A percentile compares a stretch with the other conserved stretches of the same genome.
phyloP scores from a whole-genome alignment of 2,329 filamentous ascomycete species.

The Diplocarpon mali region DNA sequence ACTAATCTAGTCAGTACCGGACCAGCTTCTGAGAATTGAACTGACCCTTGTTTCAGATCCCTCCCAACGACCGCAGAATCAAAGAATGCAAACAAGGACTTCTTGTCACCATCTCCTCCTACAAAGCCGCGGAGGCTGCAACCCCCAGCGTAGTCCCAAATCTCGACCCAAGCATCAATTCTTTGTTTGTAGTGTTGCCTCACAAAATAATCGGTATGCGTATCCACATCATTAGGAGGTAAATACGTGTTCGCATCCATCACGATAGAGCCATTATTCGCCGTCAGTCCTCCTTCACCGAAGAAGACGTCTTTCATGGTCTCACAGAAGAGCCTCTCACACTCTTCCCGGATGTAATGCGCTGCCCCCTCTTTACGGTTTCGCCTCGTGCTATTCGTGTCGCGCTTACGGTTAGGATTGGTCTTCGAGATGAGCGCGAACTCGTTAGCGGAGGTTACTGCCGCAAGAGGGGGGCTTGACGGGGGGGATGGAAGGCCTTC shows the following conservation, averaged over 20 bases:
- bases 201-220: constrained; percentile 20
- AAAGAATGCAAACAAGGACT: constrained; percentile 80
- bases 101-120: constrained; percentile 56
- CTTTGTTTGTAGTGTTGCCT: constrained; percentile 15
- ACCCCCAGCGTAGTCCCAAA: constrained; percentile 66
- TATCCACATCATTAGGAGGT: constrained; percentile 24
- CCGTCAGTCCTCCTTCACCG: constrained; percentile 80
- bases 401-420: constrained; percentile 17
- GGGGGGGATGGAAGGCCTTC: constrained; percentile 74
- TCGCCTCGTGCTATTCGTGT: constrained; percentile 27
- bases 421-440: constrained; percentile 51
- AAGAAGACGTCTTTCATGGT: constrained; percentile 87
- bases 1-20: constrained; percentile 35
- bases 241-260: constrained; percentile 59
- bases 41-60: constrained; percentile 81
- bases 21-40: constrained; percentile 17
- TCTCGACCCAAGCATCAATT: constrained; percentile 27
- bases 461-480: constrained; percentile 81
- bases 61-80: constrained; percentile 59
- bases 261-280: constrained; percentile 71
- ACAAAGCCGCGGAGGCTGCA: constrained; percentile 81
- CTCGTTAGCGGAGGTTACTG: constrained; percentile 57
- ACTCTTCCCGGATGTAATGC: constrained; percentile 96
- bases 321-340: constrained; percentile 99
- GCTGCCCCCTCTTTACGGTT: constrained; percentile 77